Percentiles rank a stretch among this genome's conserved stretches.
phyloP scores from a whole-genome alignment of 2,329 filamentous ascomycete genomes.

The Beauveria medogensis region DNA sequence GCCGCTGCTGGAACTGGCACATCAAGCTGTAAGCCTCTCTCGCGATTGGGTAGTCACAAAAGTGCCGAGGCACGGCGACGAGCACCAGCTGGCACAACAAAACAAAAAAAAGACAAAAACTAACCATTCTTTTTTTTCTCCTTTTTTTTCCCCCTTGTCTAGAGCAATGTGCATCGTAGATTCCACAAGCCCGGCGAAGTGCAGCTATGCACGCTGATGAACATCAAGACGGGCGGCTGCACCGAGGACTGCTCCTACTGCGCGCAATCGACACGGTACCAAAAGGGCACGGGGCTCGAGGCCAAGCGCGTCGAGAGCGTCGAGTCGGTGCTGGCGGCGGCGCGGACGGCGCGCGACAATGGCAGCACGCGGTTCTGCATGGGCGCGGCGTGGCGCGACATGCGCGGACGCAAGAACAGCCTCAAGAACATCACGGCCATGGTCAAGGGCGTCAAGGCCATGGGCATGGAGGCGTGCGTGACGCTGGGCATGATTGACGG shows the following conservation, averaged over 20 bases:
- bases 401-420: slow-evolving; percentile 80
- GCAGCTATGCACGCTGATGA: slow-evolving; percentile 91
- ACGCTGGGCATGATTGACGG: slow-evolving; percentile 88
- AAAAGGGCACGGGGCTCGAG: slow-evolving; percentile 67
- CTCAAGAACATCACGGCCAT: slow-evolving; percentile 80
- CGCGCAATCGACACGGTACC: slow-evolving; percentile 76
- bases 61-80: not conserved
- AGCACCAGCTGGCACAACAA: not conserved
- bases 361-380: slow-evolving; percentile 91
- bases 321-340: slow-evolving; percentile 71
- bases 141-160: slow-evolving; percentile 3
- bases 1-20: slow-evolving; percentile 70
- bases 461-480: slow-evolving; percentile 91
- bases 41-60: too few species aligned
- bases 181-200: slow-evolving; percentile 80
- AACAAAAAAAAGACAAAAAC: not conserved
- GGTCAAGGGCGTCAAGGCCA: slow-evolving; percentile 68
- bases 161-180: slow-evolving; percentile 72
- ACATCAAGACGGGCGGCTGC: slow-evolving; percentile 92
- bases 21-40: slow-evolving; percentile 53
- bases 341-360: slow-evolving; percentile 68
- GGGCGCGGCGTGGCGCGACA: slow-evolving; percentile 90
- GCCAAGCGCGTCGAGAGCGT: slow-evolving; percentile 74
- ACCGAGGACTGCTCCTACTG: slow-evolving; percentile 92
- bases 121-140: not conserved